Conservation (phyloP, 176 grass and related monocot genomes). For the Aegilops umbellulata region DNA sequence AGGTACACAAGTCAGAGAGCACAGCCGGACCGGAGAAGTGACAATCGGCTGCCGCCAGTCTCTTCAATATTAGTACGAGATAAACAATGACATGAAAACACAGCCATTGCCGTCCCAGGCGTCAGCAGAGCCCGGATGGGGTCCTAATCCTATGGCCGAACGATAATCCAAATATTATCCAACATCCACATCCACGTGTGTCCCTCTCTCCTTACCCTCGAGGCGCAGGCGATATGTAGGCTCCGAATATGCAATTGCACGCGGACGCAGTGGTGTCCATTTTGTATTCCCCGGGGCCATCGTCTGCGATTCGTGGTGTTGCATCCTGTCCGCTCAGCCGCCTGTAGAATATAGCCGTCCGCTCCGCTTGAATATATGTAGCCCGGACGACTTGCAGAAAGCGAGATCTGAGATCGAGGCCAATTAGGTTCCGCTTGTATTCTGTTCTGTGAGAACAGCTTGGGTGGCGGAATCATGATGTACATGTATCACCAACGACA, state of each 20-base stretch:
- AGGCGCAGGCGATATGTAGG: background rate
- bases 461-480: background rate
- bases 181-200: slow-evolving; percentile 16
- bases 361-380: background rate
- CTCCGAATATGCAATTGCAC: background rate
- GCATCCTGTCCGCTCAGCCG: background rate
- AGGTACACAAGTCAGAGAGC: background rate
- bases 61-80: background rate
- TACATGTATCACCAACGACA: background rate
- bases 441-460: background rate
- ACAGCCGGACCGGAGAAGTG: background rate
- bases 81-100: background rate
- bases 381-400: slow-evolving; percentile 14
- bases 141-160: background rate
- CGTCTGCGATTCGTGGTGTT: background rate
- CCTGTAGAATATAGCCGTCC: slow-evolving; percentile 23
- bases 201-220: background rate
- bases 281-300: background rate
- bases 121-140: background rate
- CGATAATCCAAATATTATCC: slow-evolving; percentile 9
- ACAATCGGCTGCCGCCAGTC: slow-evolving; percentile 25
- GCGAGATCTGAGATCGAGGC: background rate
- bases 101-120: slow-evolving; percentile 23
- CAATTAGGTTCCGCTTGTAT: background rate
- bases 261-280: background rate